These are phyloP conservation scores for Penicillium sp. DNA, from an alignment of 2,329 filamentous ascomycete species.

Conservation along the genomic window DNA sequence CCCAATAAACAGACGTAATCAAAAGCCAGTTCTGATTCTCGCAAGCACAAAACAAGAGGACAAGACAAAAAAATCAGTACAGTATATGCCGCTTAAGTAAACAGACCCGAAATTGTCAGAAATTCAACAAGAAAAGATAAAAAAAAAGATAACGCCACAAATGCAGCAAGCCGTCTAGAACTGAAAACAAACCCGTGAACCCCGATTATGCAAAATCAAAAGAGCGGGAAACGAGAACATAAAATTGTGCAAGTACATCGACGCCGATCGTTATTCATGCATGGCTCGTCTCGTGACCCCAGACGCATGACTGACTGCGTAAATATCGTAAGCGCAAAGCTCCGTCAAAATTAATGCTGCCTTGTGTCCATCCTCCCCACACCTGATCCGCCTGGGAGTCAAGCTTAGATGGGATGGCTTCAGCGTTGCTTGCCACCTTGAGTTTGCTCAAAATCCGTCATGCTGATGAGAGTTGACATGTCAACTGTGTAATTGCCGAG, in stretches of 20 bases:
- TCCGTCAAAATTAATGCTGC: neutral
- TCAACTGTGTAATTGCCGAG: neutral
- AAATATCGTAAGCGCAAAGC: conserved; percentile 2
- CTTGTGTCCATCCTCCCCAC: conserved; percentile 9
- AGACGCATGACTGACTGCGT: conserved; percentile 11
- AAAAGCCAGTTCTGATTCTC: neutral
- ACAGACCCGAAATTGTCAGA: neutral
- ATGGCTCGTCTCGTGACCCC: conserved; percentile 10
- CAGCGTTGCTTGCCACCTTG: neutral
- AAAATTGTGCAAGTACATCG: conserved; percentile 7
- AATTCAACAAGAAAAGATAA: neutral
- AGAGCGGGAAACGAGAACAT: neutral
- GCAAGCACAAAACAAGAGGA: conserved; percentile 3
- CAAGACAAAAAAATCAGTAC: conserved; percentile 6
- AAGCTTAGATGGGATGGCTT: neutral
- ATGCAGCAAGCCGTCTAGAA: conserved; percentile 14
- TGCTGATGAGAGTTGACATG: conserved; percentile 1
- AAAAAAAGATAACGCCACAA: conserved; percentile 11
- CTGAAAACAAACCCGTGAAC: conserved; percentile 4
- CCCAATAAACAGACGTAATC: neutral
- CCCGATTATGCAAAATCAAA: conserved; percentile 9
- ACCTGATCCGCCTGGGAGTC: conserved; percentile 8
- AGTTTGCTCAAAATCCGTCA: neutral
- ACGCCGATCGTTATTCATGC: conserved; percentile 6
- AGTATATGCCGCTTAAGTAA: conserved; percentile 7